Conservation (phyloP, 108 stramenopile genomes). For the Cyclotella choctawhatcheeana region DNA sequence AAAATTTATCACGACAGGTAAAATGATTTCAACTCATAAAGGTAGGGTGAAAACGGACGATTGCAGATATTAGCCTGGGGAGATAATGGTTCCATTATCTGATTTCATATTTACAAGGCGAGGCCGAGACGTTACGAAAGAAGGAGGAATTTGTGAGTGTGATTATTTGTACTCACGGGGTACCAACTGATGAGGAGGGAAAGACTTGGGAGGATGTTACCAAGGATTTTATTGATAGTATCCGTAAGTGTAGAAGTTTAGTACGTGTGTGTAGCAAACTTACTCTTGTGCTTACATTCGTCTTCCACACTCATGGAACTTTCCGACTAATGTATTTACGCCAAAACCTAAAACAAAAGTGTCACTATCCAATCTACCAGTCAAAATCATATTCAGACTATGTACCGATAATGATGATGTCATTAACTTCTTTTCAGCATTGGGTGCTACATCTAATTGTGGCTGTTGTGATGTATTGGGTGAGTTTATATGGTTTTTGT, state of each 20-base stretch:
- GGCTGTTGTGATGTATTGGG: constrained; percentile 60
- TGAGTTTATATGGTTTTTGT: constrained; percentile 40
- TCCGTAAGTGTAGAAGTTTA: too few relatives aligned
- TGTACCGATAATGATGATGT: constrained; percentile 47
- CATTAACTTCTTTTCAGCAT: constrained; percentile 44
- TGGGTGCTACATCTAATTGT: constrained; percentile 27
- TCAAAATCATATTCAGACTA: constrained; percentile 36
- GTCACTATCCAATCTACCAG: constrained; percentile 18
- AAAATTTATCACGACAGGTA: too few relatives aligned
- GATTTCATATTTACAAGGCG: not conserved
- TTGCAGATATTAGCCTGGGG: too few relatives aligned
- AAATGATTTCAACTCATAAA: too few relatives aligned
- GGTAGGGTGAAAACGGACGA: too few relatives aligned
- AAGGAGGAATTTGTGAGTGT: constrained; percentile 29
- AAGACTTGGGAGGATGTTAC: constrained; percentile 1
- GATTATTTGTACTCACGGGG: constrained; percentile 58
- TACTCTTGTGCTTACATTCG: too few relatives aligned
- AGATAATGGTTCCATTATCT: not conserved
- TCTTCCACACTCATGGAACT: too few relatives aligned
- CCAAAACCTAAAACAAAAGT: too few relatives aligned
- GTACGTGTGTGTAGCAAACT: too few relatives aligned
- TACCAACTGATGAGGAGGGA: constrained; percentile 46
- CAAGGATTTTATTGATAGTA: constrained; percentile 17
- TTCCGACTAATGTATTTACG: too few relatives aligned
- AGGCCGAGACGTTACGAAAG: constrained; percentile 10